A percentile compares a stretch with the other conserved stretches of the same genome.
phyloP scores from a whole-genome alignment of 2,329 filamentous ascomycete species.

The Chaetothyriales sp. region DNA sequence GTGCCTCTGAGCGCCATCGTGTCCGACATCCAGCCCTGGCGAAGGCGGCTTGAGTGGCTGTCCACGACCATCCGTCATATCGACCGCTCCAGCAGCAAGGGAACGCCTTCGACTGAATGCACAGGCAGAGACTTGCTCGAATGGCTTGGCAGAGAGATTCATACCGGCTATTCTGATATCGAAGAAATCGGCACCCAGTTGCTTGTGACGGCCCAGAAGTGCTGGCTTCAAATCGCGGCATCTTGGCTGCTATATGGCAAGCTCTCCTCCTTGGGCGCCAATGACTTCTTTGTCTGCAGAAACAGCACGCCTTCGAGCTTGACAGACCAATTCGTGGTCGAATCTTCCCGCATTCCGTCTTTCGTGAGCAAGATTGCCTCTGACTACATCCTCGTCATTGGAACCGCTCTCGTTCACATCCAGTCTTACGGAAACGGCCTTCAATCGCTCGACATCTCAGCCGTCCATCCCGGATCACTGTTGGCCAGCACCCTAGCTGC shows the following conservation, averaged over 20 bases:
- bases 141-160: conserved; percentile 57
- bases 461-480: conserved; percentile 7
- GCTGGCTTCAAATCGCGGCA: conserved; percentile 82
- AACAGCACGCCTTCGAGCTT: conserved; percentile 26
- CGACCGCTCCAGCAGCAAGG: conserved; percentile 23
- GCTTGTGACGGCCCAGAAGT: conserved; percentile 65
- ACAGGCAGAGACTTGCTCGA: conserved; percentile 62
- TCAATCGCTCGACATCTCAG: conserved; percentile 18
- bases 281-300: conserved; percentile 72
- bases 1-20: conserved; percentile 80
- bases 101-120: conserved; percentile 7
- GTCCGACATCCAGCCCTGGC: conserved; percentile 77
- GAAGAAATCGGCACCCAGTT: conserved; percentile 62
- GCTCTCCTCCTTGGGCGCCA: conserved; percentile 58
- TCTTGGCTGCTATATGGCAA: conserved; percentile 86
- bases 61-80: conserved; percentile 57
- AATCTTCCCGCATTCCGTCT: conserved; percentile 53
- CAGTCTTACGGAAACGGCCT: conserved; percentile 27
- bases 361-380: conserved; percentile 66
- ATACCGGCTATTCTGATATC: conserved; percentile 80
- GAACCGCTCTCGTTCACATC: conserved; percentile 76
- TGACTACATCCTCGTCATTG: conserved; percentile 77
- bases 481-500: conserved; percentile 19
- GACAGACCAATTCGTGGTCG: conserved; percentile 40
- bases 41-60: conserved; percentile 71